Percentiles rank a stretch among this genome's conserved stretches.
Evolutionary conservation across 106 monocot species (phyloP).

Genomic region (Platanthera guangdongensis): DNA sequence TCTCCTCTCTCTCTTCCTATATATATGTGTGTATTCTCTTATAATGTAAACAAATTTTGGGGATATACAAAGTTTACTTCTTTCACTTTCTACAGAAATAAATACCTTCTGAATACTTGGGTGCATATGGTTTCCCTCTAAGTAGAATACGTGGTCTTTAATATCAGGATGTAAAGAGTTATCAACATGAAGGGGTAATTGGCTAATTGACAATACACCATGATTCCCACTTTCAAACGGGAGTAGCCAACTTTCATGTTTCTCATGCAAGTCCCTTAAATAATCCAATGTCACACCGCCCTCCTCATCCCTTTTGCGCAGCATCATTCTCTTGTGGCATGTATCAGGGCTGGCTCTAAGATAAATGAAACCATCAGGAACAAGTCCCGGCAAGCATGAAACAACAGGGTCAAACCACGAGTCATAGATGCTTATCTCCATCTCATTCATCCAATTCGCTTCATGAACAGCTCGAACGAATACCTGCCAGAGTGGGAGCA

Average conservation of each 20-base stretch:
- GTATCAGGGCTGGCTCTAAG: constrained; percentile 97
- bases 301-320: constrained; percentile 79
- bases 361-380: constrained; percentile 98
- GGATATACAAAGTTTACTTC: too few relatives aligned
- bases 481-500: constrained; percentile 25
- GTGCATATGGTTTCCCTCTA: constrained; percentile 94
- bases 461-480: constrained; percentile 95
- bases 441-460: constrained; percentile 97
- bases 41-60: too few relatives aligned
- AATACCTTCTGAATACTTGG: constrained; percentile 88
- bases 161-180: constrained; percentile 80
- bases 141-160: constrained; percentile 80
- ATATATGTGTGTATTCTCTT: too few relatives aligned
- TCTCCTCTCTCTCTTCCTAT: too few relatives aligned
- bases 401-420: constrained; percentile 99
- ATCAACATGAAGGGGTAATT: constrained; percentile 59
- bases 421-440: constrained; percentile 97
- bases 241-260: constrained; percentile 96
- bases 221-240: constrained; percentile 62
- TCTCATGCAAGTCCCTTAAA: constrained; percentile 84
- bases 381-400: constrained; percentile 65
- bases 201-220: constrained; percentile 77
- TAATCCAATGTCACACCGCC: constrained; percentile 80
- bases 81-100: too few relatives aligned
- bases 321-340: constrained; percentile 89